These are phyloP conservation scores for Saprolegnia parasitica DNA, from an alignment of 352 stramenopile genomes.

Conservation along the genomic window DNA sequence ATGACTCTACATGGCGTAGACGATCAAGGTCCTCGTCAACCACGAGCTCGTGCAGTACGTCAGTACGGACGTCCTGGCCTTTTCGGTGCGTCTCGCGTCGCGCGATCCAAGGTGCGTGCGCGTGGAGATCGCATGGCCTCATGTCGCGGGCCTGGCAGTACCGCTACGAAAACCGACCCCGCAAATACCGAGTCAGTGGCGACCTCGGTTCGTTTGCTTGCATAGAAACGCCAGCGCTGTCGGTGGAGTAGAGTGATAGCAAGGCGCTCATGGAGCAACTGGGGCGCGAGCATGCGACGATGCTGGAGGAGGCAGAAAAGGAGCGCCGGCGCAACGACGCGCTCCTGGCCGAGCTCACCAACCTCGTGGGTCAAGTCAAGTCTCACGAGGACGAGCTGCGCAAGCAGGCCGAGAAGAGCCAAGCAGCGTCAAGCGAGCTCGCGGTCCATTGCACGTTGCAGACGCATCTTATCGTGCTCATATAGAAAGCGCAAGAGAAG, in stretches of 20 bases:
- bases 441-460: background rate
- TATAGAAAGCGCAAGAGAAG: constrained; percentile 26
- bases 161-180: background rate
- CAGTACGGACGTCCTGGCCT: constrained; percentile 6
- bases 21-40: constrained; percentile 26
- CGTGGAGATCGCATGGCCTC: background rate
- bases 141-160: background rate
- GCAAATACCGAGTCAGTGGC: background rate
- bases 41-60: constrained; percentile 24
- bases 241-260: background rate
- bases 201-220: background rate
- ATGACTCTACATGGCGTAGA: background rate
- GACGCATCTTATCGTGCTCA: background rate
- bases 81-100: background rate
- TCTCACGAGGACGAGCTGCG: constrained; percentile 15
- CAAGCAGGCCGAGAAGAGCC: constrained; percentile 17
- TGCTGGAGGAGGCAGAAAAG: constrained; percentile 10
- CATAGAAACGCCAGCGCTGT: background rate
- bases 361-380: constrained; percentile 20
- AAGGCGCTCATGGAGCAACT: constrained; percentile 24
- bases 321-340: constrained; percentile 16
- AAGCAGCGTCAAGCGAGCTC: background rate
- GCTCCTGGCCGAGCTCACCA: constrained; percentile 16
- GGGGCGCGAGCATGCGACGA: constrained; percentile 12
- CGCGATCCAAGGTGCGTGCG: background rate